Evolutionary conservation across 495 filamentous ascomycete species (phyloP), one percentile per base, ranked within the genome.

Genomic region (Podospora conica): DNA sequence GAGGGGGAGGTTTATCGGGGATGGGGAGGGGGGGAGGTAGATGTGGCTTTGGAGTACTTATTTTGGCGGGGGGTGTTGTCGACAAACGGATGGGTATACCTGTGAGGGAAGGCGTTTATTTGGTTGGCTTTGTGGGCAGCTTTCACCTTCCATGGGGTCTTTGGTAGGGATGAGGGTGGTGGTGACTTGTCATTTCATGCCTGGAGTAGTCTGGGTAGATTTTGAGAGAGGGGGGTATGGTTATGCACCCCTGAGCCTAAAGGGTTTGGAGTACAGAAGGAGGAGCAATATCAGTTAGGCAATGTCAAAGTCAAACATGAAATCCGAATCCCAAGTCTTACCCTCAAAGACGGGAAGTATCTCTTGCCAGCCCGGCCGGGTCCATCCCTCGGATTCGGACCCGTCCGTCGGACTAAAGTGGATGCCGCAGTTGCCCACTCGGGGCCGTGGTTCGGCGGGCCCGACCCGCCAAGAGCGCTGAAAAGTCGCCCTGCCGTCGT

Each of bases 1-100:
- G 53, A 28, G 15, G 55, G 53, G 57, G 65, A 64, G 64, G 66
- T 65, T 63, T 20, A 28, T 68, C 53, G 64, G 24, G 31, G 66
- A 54, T 27, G 63, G n/a, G 40, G 11, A n/a, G 55, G 28, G 9
- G 53, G 54, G 53, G 40, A 22, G 22, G 28, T 20, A 22, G 33
- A 24, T 9, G n/a, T 53, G 20, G 29, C 22, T 25, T 53, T 20
- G 61, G 48, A 31, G 54, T 59, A n/a, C 20, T 9, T 56, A 11
- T 56, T 56, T 56, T 56, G 21, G 24, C 7, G 54, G n/a, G 54
- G n/a, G 8, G 21, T 22, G 18, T n/a, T n/a, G n/a, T n/a, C n/a
- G n/a, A n/a, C n/a, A n/a, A n/a, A n/a, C n/a, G 40, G 40, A n/a
- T 48, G 18, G 40, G 40, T n/a, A 48, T 48, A 48, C 40, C 40